Conservation (phyloP, 441 rosid genomes). For the Jatropha multifida region DNA sequence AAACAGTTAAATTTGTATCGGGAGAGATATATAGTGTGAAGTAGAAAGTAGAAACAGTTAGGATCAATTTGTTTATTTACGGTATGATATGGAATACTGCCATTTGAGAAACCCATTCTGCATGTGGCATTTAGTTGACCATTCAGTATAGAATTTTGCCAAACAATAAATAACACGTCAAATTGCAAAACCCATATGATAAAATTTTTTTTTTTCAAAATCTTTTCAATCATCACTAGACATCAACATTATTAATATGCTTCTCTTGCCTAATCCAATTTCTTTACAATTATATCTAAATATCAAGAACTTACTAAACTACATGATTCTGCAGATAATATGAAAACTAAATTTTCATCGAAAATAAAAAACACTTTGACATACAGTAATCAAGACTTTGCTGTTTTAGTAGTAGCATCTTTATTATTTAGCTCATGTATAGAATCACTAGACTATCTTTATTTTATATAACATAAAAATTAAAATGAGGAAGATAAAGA, state of each 20-base stretch:
- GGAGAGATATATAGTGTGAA: not conserved
- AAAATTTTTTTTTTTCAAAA: not conserved
- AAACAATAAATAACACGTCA: not conserved
- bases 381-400: not conserved
- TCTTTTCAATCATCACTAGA: not conserved
- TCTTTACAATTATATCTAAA: not conserved
- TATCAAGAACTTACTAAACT: not conserved
- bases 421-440: not conserved
- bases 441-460: not conserved
- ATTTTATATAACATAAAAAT: not conserved
- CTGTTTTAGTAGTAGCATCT: not conserved
- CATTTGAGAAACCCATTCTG: not conserved
- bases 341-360: not conserved
- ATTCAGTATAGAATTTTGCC: not conserved
- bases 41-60: not conserved
- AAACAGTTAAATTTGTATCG: not conserved
- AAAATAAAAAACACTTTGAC: no score
- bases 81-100: not conserved
- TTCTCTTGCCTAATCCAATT: not conserved
- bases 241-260: no score
- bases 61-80: not conserved
- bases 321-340: not conserved
- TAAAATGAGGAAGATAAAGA: conserved; percentile 1
- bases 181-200: not conserved
- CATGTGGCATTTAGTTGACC: not conserved